Base-by-base conservation (phyloP, 2,329 filamentous ascomycete genomes). In the Paecilomyces variotii region DNA sequence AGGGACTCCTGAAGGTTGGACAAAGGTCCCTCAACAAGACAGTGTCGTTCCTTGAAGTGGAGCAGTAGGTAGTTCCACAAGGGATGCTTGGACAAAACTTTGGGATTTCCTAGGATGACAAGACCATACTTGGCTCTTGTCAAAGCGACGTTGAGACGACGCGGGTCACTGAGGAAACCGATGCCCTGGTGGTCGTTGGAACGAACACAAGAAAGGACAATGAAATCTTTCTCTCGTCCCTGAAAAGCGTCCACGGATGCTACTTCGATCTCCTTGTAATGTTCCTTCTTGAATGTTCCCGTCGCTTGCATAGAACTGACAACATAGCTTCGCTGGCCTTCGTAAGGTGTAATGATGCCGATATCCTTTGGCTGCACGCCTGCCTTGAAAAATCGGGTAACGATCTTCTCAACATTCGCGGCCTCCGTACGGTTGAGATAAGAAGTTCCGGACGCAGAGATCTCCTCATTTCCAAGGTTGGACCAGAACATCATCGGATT, bases 401-500 rank as follows among this genome's bases (percentile, higher is more conserved):
- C 91, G 60, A 97, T 92, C 81, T 99, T 99, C 78, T 99, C 94
- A 32, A 99, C 94, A 64, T 97, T 97, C 53, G 91, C 89, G 3
- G 94, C 92, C 74, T 99, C 94, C 1, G 94, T 97, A 53, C 94
- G 90, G 76, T 99, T 99, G 65, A 99, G 87, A 71, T 99, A 99
- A 2, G 93, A 97, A 2, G 94, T 99, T 70, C 94, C 94, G 27
- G 92, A 97, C 0, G 94, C 94, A 5, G 93, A 97, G 55, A 99
- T 99, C 75, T 99, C 94, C 75, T 99, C 94, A 60, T 95, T 96
- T 60, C 94, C 94, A 57, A 97, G 80, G 72, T 99, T 99, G 27
- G 91, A 96, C 94, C 94, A 99, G 79, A 99, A 99, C 94, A 97
- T 97, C 94, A 99, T 99, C 2, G 94, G 94, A 66, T 87, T 91